phyloP scores from a whole-genome alignment of 106 monocot species.

The Narthecium ossifragum region DNA sequence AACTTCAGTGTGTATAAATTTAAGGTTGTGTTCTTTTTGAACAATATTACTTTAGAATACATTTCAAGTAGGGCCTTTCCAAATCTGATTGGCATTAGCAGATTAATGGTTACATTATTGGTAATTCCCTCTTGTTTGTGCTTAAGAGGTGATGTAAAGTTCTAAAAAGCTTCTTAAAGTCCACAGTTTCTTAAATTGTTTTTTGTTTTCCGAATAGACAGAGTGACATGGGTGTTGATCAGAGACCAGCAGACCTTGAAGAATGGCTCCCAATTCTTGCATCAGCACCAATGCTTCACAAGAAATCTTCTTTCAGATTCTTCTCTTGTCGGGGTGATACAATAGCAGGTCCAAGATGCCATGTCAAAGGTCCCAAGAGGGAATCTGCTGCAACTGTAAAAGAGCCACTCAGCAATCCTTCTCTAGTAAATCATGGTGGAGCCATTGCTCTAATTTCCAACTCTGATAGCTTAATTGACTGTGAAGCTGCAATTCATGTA shows the following conservation, averaged over 20 bases:
- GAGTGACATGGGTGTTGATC: slow-evolving; percentile 32
- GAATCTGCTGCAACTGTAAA: slow-evolving; percentile 14
- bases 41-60: neutral
- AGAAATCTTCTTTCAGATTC: slow-evolving; percentile 39
- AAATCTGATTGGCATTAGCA: neutral
- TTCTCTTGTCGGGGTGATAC: slow-evolving; percentile 40
- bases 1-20: too few relatives aligned
- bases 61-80: neutral
- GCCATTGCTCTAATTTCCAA: slow-evolving; percentile 58
- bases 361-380: slow-evolving; percentile 24
- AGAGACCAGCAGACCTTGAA: slow-evolving; percentile 8
- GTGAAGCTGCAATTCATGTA: slow-evolving; percentile 49
- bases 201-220: slow-evolving; percentile 60
- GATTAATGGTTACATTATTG: too few relatives aligned
- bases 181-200: slow-evolving; percentile 9
- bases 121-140: neutral
- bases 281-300: slow-evolving; percentile 20
- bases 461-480: slow-evolving; percentile 51
- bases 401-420: slow-evolving; percentile 12
- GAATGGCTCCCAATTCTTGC: slow-evolving; percentile 5
- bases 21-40: neutral
- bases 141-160: neutral
- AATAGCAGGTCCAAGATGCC: slow-evolving; percentile 15
- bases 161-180: neutral
- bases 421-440: slow-evolving; percentile 24